phyloP scores from a whole-genome alignment of 2,329 filamentous ascomycete genomes.

The Fusarium setosum region DNA sequence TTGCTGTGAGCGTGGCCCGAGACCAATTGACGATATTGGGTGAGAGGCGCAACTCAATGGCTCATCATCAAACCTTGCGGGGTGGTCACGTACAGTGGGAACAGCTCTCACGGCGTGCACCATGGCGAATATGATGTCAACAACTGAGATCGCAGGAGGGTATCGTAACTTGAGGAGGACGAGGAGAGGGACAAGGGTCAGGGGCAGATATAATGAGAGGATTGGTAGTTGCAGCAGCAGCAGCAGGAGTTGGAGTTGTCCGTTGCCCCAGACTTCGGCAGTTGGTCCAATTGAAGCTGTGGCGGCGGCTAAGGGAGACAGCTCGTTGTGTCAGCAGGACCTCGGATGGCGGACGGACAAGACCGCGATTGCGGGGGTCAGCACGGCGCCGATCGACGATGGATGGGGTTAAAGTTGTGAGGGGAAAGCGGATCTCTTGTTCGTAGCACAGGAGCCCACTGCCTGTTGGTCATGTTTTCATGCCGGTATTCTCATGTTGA shows the following conservation, averaged over 20 bases:
- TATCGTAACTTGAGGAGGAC: not conserved
- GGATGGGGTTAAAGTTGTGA: slow-evolving; percentile 24
- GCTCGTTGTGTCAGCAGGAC: slow-evolving; percentile 20
- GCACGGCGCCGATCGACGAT: slow-evolving; percentile 23
- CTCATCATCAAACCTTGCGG: not conserved
- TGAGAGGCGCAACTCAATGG: not conserved
- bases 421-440: slow-evolving; percentile 34
- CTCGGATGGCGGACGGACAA: slow-evolving; percentile 34
- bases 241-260: slow-evolving; percentile 1
- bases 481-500: not conserved
- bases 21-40: not conserved
- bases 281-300: slow-evolving; percentile 12
- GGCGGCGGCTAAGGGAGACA: slow-evolving; percentile 18
- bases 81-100: slow-evolving; percentile 47
- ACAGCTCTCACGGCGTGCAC: slow-evolving; percentile 46
- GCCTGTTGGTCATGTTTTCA: not conserved
- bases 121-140: slow-evolving; percentile 36
- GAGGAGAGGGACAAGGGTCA: not conserved
- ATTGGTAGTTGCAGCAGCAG: slow-evolving; percentile 1
- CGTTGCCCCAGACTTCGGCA: not conserved
- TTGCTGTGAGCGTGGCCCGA: slow-evolving; percentile 4
- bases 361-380: slow-evolving; percentile 37
- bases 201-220: too few species aligned
- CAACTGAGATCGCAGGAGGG: not conserved
- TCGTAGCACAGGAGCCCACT: not conserved